A percentile compares a stretch with the other conserved stretches of the same genome.
Conservation (phyloP, 106 monocot species). For the Allium cepa region DNA sequence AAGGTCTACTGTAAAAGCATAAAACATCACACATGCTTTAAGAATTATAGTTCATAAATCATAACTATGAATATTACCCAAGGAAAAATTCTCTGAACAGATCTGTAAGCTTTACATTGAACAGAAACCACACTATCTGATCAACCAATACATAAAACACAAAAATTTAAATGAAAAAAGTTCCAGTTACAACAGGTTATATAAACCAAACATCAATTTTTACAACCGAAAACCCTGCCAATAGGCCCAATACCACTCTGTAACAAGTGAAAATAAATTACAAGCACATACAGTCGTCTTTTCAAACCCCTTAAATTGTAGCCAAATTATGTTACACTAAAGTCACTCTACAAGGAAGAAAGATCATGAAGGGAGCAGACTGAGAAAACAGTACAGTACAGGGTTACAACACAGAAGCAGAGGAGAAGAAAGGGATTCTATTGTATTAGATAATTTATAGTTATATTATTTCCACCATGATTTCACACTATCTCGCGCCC, state of each 20-base stretch:
- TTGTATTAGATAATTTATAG: not conserved
- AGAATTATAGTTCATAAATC: no score
- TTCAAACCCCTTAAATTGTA: not conserved
- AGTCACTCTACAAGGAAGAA: not conserved
- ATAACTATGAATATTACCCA: no score
- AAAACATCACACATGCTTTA: no score
- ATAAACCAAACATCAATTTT: no score
- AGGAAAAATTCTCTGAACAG: no score
- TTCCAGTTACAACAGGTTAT: no score
- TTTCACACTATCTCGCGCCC: conserved; percentile 3
- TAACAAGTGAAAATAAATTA: not conserved
- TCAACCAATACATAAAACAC: no score
- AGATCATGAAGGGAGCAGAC: not conserved
- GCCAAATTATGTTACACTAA: not conserved
- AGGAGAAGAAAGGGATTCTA: not conserved
- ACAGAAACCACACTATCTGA: no score
- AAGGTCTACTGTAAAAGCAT: no score
- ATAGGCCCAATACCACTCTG: not conserved
- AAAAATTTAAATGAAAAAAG: no score
- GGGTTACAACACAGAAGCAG: not conserved
- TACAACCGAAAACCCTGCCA: no score
- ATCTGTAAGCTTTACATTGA: no score
- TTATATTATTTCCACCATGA: conserved; percentile 7
- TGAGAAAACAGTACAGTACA: not conserved
- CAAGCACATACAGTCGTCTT: not conserved